These are phyloP conservation scores for Apophysomyces trapeziformis DNA, from an alignment of 371 early-diverging fungal species.

Conservation along the genomic window DNA sequence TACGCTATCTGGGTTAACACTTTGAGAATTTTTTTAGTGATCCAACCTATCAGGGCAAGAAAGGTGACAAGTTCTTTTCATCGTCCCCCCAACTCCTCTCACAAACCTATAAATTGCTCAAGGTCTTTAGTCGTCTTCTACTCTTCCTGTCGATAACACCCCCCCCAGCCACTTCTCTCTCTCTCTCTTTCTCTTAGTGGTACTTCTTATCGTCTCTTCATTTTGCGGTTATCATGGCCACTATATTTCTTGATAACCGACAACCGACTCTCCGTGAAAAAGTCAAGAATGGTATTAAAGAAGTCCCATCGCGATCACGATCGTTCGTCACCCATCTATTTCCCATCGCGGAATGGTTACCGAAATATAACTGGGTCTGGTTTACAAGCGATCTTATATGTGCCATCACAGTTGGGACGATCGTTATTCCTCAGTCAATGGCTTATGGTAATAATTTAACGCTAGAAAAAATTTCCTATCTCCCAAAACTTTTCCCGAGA, in stretches of 20 bases:
- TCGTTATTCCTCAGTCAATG: slow-evolving; percentile 85
- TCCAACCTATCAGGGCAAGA: not conserved
- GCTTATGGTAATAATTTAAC: slow-evolving; percentile 64
- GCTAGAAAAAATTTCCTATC: not conserved
- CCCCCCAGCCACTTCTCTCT: not conserved
- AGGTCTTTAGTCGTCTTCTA: not conserved
- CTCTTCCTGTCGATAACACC: not conserved
- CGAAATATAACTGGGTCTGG: slow-evolving; percentile 76
- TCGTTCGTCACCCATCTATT: slow-evolving; percentile 41
- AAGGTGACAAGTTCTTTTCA: slow-evolving; percentile 5
- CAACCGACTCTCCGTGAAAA: not conserved
- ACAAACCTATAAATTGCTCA: not conserved
- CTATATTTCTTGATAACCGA: not conserved
- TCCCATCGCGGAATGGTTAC: slow-evolving; percentile 74
- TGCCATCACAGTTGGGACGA: slow-evolving; percentile 72
- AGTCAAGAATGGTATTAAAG: not conserved
- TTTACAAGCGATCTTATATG: slow-evolving; percentile 71
- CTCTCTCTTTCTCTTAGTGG: not conserved
- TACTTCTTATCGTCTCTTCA: not conserved
- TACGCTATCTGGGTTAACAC: not conserved
- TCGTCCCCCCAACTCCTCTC: not conserved
- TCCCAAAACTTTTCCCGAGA: not conserved
- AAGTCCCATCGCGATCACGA: slow-evolving; percentile 20
- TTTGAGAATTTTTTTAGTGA: not conserved
- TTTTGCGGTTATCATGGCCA: not conserved